These are phyloP conservation scores for Lantana camara DNA, from an alignment of 257 asterid species.

Conservation along the genomic window DNA sequence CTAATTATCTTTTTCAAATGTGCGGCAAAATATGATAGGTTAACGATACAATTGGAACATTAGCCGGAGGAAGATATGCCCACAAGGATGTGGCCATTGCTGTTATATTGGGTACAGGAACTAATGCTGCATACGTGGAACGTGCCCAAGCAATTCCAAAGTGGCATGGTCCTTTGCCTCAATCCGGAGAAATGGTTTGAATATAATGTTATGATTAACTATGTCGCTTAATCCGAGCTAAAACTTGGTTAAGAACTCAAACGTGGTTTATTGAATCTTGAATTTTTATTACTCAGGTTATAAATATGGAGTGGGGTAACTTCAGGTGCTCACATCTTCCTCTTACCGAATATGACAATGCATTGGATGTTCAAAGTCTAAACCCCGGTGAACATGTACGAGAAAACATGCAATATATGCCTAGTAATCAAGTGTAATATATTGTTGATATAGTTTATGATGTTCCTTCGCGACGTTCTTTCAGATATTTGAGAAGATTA, in stretches of 20 bases:
- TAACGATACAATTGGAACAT: constrained; percentile 87
- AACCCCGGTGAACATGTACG: constrained; percentile 88
- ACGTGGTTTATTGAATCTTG: not conserved
- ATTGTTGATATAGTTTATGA: not conserved
- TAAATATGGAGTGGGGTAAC: constrained; percentile 98
- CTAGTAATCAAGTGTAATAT: not conserved
- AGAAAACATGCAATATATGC: not conserved
- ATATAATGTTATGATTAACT: constrained; percentile 9
- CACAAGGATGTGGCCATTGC: constrained; percentile 68
- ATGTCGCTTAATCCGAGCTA: not conserved
- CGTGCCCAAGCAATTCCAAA: constrained; percentile 93
- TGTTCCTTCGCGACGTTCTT: constrained; percentile 11
- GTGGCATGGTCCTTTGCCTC: constrained; percentile 88
- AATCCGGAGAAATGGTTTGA: constrained; percentile 88
- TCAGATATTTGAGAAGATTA: constrained; percentile 84
- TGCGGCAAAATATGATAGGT: constrained; percentile 49
- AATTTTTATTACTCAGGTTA: constrained; percentile 53
- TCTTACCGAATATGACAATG: constrained; percentile 69
- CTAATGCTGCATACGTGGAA: constrained; percentile 89
- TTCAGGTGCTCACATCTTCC: constrained; percentile 93
- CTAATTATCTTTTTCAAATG: constrained; percentile 9
- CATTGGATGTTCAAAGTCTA: constrained; percentile 72
- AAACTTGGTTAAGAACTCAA: not conserved
- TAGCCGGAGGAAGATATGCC: constrained; percentile 82
- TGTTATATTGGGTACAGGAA: constrained; percentile 90